Conservation (phyloP, 306 rosid species). For the Acacia melanoxylon region DNA sequence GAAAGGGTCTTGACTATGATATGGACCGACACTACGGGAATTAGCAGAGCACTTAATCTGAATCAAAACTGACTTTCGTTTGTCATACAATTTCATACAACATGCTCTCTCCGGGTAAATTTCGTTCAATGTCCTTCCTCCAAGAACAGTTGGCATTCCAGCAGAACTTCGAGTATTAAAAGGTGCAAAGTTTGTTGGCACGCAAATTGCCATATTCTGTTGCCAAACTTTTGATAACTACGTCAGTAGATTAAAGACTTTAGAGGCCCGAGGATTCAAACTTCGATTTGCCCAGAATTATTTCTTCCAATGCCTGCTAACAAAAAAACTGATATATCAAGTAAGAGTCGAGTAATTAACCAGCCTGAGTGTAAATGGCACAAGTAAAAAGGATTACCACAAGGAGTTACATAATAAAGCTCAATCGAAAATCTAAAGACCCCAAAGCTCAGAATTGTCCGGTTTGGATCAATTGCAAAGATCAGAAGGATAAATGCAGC, state of each 20-base stretch:
- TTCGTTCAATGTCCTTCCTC: slow-evolving; percentile 44
- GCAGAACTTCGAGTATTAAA: slow-evolving; percentile 48
- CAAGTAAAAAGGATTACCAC: not conserved
- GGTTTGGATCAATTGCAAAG: not conserved
- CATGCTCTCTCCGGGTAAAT: slow-evolving; percentile 44
- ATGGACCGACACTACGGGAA: slow-evolving; percentile 50
- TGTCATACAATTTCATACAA: slow-evolving; percentile 42
- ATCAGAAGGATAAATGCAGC: slow-evolving; percentile 15
- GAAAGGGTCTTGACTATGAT: slow-evolving; percentile 71
- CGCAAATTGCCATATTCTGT: slow-evolving; percentile 51
- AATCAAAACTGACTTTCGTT: slow-evolving; percentile 34
- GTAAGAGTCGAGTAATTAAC: not conserved
- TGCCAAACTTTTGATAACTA: slow-evolving; percentile 25
- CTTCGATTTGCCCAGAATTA: slow-evolving; percentile 31
- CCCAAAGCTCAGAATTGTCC: not conserved
- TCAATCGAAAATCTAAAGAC: not conserved
- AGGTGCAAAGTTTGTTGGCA: slow-evolving; percentile 50
- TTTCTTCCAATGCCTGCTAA: slow-evolving; percentile 49
- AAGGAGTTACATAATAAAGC: not conserved
- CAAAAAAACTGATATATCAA: slow-evolving; percentile 13
- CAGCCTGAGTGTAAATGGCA: not conserved
- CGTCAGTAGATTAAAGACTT: slow-evolving; percentile 14
- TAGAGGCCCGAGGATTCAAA: slow-evolving; percentile 33
- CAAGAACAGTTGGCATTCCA: slow-evolving; percentile 41
- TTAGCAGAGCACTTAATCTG: slow-evolving; percentile 53